These are phyloP conservation scores for Peterozyma xylosa DNA, from an alignment of 805 yeast species.

Conservation along the genomic window DNA sequence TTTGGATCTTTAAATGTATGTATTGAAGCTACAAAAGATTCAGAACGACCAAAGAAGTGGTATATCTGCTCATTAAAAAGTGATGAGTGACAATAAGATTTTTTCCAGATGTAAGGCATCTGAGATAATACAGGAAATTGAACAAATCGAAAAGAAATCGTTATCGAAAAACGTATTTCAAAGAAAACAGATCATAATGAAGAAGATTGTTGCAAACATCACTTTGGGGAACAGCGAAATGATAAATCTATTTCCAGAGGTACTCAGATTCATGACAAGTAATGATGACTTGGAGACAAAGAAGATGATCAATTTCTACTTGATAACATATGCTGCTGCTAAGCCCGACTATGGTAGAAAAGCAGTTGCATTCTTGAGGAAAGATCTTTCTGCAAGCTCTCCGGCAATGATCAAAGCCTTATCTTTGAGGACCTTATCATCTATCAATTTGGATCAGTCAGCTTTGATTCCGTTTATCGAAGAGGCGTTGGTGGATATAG, in stretches of 20 bases:
- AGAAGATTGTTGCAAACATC: slow-evolving; percentile 75
- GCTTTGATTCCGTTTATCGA: slow-evolving; percentile 23
- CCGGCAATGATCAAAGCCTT: slow-evolving; percentile 47
- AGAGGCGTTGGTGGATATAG: slow-evolving; percentile 32
- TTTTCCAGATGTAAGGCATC: slow-evolving; percentile 17
- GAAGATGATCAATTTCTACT: slow-evolving; percentile 61
- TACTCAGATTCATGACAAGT: slow-evolving; percentile 39
- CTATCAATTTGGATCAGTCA: slow-evolving; percentile 40
- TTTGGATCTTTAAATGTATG: no score
- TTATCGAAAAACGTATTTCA: slow-evolving; percentile 19
- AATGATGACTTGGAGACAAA: slow-evolving; percentile 60
- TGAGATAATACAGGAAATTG: slow-evolving; percentile 22
- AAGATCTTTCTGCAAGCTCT: slow-evolving; percentile 33
- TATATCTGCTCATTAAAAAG: no score
- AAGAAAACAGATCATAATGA: slow-evolving; percentile 43
- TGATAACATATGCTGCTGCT: slow-evolving; percentile 51
- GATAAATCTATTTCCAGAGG: slow-evolving; percentile 57
- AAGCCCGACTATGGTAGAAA: slow-evolving; percentile 48
- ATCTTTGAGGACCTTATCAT: slow-evolving; percentile 56
- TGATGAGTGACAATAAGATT: slow-evolving; percentile 12
- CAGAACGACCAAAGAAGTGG: no score
- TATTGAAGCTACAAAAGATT: no score
- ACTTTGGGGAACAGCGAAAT: slow-evolving; percentile 79
- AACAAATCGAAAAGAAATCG: slow-evolving; percentile 22
- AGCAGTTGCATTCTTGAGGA: slow-evolving; percentile 46